Evolutionary conservation across 768 basidiomycete species (phyloP).

Genomic region (Erythrobasidium yunnanense): DNA sequence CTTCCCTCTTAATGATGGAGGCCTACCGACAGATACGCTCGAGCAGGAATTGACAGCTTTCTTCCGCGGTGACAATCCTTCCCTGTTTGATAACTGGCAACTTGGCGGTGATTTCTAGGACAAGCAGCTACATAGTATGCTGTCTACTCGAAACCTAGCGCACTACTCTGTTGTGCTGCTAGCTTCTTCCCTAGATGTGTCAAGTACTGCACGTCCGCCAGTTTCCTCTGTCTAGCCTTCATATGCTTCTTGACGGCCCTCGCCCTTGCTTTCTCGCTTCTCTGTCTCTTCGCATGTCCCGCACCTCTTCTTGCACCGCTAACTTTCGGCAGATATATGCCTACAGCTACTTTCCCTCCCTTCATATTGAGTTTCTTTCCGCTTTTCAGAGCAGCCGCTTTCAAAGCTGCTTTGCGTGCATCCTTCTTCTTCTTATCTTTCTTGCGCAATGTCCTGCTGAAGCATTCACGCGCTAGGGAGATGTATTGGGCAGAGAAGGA

Average conservation of each 20-base stretch:
- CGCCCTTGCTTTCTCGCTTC: constrained; percentile 2
- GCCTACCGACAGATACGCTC: no score
- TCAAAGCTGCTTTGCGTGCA: not conserved
- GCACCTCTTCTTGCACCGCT: constrained; percentile 17
- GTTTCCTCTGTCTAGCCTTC: not conserved
- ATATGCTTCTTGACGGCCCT: constrained; percentile 4
- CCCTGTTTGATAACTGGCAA: no score
- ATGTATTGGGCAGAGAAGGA: not conserved
- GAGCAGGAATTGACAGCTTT: no score
- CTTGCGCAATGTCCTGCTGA: constrained; percentile 9
- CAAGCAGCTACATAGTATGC: no score
- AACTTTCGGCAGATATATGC: constrained; percentile 22
- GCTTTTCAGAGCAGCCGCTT: not conserved
- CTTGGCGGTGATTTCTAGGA: no score
- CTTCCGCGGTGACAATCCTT: no score
- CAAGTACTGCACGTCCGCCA: not conserved
- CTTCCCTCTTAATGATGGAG: no score
- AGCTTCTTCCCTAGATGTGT: not conserved
- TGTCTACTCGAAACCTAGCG: no score
- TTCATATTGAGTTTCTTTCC: not conserved
- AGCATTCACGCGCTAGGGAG: not conserved
- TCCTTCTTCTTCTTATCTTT: constrained; percentile 1
- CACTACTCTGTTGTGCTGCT: no score
- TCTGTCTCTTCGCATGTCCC: constrained; percentile 1
- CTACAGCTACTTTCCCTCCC: not conserved